Conservation (phyloP, 495 filamentous ascomycete species). For the Lichina pygmaea region DNA sequence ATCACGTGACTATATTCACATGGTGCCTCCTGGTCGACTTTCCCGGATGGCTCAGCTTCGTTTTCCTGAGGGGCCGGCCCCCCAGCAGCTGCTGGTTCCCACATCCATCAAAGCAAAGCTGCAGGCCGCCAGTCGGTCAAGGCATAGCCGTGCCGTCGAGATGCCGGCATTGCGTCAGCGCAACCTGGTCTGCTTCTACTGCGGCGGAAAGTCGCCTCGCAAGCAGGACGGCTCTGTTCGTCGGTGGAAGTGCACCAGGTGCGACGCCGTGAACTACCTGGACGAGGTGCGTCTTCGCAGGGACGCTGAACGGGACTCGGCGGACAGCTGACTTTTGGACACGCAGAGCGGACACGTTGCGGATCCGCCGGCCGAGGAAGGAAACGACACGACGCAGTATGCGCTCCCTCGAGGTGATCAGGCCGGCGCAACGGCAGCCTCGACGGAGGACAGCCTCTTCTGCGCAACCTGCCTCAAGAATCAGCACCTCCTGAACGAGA, state of each 20-base stretch:
- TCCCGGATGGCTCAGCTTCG: too few relatives aligned
- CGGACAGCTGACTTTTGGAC: background rate
- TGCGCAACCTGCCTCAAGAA: slow-evolving; percentile 59
- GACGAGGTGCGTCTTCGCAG: slow-evolving; percentile 25
- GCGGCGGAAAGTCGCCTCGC: slow-evolving; percentile 31
- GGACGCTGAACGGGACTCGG: background rate
- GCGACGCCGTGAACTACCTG: slow-evolving; percentile 60
- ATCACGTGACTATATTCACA: too few relatives aligned
- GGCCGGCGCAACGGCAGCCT: slow-evolving; percentile 10
- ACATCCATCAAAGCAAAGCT: too few relatives aligned
- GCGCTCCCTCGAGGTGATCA: slow-evolving; percentile 11
- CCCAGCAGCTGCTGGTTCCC: too few relatives aligned
- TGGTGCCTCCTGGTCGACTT: too few relatives aligned
- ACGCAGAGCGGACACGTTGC: slow-evolving; percentile 55
- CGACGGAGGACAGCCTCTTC: slow-evolving; percentile 26
- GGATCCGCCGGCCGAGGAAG: slow-evolving; percentile 43
- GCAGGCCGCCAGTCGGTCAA: too few relatives aligned
- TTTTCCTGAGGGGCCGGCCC: too few relatives aligned
- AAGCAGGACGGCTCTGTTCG: slow-evolving; percentile 21
- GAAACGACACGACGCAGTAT: slow-evolving; percentile 14
- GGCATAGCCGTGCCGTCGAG: slow-evolving; percentile 4
- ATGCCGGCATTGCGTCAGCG: slow-evolving; percentile 14
- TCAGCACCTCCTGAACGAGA: slow-evolving; percentile 43
- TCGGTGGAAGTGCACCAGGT: slow-evolving; percentile 42
- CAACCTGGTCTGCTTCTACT: slow-evolving; percentile 48